These are phyloP conservation scores for Piromyces sp. DNA, from an alignment of 192 early-diverging fungal species.

Conservation along the genomic window DNA sequence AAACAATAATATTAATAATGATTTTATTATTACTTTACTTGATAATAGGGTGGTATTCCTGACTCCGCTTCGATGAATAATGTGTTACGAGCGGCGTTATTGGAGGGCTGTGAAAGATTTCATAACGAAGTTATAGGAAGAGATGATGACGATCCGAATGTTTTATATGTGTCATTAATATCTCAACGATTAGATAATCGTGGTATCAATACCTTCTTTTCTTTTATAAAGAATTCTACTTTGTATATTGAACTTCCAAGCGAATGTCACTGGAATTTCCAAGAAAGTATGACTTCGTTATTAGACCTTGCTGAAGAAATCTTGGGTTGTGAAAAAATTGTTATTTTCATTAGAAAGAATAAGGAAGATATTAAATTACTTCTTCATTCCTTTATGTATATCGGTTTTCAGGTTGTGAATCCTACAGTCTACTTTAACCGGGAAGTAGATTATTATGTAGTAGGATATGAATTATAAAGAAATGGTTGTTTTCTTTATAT, in stretches of 20 bases:
- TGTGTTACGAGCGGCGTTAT: background rate
- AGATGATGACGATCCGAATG: background rate
- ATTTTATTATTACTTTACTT: background rate
- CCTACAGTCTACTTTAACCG: background rate
- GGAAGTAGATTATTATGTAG: background rate
- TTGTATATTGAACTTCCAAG: background rate
- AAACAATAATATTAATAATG: too few species aligned
- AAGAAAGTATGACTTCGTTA: background rate
- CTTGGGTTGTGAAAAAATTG: background rate
- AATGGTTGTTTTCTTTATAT: too few species aligned
- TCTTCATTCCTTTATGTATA: background rate
- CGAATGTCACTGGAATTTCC: background rate
- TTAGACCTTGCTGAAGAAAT: background rate
- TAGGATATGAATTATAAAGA: background rate
- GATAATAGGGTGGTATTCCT: background rate
- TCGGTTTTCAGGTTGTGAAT: background rate
- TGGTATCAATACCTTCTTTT: background rate
- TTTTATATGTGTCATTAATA: background rate
- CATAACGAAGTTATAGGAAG: background rate
- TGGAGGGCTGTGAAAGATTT: background rate
- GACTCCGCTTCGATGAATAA: background rate
- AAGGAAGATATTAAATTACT: background rate
- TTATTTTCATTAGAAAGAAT: background rate
- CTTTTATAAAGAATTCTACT: background rate
- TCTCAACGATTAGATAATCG: background rate